These are phyloP conservation scores for sorghum (Sorghum bicolor) DNA, from an alignment of 176 grass and related monocot genomes.

Conservation along the genomic window Sorghum_bicolor_NCBIv3 NC_012879.2:53714501-53715000, in stretches of 20 bases:
- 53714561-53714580: not conserved
- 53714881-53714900: not conserved
- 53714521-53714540: constrained; percentile 6
- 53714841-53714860: not conserved
- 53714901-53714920: constrained; percentile 14
- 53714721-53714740: constrained; percentile 64
- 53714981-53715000: constrained; percentile 78
- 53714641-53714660: not conserved
- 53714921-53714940: constrained; percentile 78
- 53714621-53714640: not conserved
- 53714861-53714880: constrained; percentile 5
- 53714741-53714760: constrained; percentile 80
- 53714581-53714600: not conserved
- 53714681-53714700: constrained; percentile 66
- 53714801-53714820: constrained; percentile 79
- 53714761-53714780: constrained; percentile 93
- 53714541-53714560: not conserved
- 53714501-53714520: not conserved
- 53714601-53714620: constrained; percentile 10
- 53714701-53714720: constrained; percentile 66
- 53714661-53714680: constrained; percentile 45
- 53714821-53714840: constrained; percentile 19
- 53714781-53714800: constrained; percentile 78
- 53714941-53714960: constrained; percentile 78
- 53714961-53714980: constrained; percentile 56